A percentile compares a stretch with the other conserved stretches of the same genome.
Evolutionary conservation across 345 rosid species (phyloP).

Genomic region (Orychophragmus violaceus): DNA sequence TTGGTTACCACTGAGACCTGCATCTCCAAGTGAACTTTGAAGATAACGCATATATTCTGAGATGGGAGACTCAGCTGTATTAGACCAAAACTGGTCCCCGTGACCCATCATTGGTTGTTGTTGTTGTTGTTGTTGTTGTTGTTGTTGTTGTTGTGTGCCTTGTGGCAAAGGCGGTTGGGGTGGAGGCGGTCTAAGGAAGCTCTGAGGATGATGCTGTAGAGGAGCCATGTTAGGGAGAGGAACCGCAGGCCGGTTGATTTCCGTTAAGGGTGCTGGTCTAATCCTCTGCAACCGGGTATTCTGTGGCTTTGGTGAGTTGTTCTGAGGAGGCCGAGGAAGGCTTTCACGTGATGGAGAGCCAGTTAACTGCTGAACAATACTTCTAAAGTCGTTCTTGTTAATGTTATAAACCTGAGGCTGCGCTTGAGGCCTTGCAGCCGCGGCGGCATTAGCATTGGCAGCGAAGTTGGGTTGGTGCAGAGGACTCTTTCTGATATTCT

Average conservation of each 20-base stretch:
- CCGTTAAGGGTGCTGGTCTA: slow-evolving; percentile 70
- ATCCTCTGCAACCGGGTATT: slow-evolving; percentile 77
- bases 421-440: slow-evolving; percentile 65
- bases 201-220: slow-evolving; percentile 13
- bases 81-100: slow-evolving; percentile 46
- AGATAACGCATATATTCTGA: slow-evolving; percentile 82
- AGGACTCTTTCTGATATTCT: slow-evolving; percentile 80
- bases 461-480: slow-evolving; percentile 62
- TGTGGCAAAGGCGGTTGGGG: slow-evolving; percentile 17
- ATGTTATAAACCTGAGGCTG: slow-evolving; percentile 95
- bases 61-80: slow-evolving; percentile 69
- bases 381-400: slow-evolving; percentile 82
- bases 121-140: slow-evolving; percentile 40
- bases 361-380: slow-evolving; percentile 82
- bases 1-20: slow-evolving; percentile 47
- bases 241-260: slow-evolving; percentile 48
- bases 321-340: slow-evolving; percentile 68
- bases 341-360: slow-evolving; percentile 76
- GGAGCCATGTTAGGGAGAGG: slow-evolving; percentile 33
- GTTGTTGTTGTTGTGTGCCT: slow-evolving; percentile 34
- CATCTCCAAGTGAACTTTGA: slow-evolving; percentile 50
- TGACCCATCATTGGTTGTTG: slow-evolving; percentile 42
- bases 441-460: slow-evolving; percentile 25
- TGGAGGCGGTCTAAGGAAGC: slow-evolving; percentile 25
- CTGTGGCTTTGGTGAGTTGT: slow-evolving; percentile 61